Conservation (phyloP, 805 yeast genomes). For the Dipodascus geniculatus region DNA sequence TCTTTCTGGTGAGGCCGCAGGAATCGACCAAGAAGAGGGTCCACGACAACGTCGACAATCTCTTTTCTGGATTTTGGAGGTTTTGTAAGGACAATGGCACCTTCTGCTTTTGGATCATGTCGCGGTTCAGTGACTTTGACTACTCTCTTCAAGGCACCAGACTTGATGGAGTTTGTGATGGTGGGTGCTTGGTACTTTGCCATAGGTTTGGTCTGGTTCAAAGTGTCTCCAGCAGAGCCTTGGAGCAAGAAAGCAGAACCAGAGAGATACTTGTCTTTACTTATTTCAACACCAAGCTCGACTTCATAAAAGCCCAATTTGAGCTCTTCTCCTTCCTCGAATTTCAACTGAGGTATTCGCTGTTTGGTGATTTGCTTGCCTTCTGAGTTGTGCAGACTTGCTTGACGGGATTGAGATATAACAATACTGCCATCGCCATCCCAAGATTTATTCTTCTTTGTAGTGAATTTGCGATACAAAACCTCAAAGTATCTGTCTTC, state of each 20-base stretch:
- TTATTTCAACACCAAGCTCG: constrained; percentile 9
- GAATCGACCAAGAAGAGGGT: constrained; percentile 19
- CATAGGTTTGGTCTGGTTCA: background rate
- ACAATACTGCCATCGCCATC: constrained; percentile 73
- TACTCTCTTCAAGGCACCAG: background rate
- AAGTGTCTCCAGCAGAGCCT: background rate
- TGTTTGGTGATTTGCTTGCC: constrained; percentile 9
- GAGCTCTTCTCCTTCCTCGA: constrained; percentile 31
- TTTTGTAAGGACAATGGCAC: constrained; percentile 19
- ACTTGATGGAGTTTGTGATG: background rate
- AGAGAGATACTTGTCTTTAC: background rate
- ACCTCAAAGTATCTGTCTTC: constrained; percentile 21
- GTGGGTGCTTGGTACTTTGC: background rate
- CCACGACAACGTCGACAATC: constrained; percentile 29
- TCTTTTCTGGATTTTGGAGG: constrained; percentile 7
- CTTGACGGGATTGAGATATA: constrained; percentile 5
- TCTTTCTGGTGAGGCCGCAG: constrained; percentile 81
- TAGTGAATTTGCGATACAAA: constrained; percentile 60
- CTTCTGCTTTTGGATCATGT: constrained; percentile 19
- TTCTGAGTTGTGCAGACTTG: constrained; percentile 18
- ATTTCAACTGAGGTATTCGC: constrained; percentile 4
- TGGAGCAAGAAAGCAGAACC: background rate
- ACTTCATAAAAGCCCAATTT: constrained; percentile 49
- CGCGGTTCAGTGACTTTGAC: constrained; percentile 4
- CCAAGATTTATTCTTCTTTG: constrained; percentile 85